phyloP scores from a whole-genome alignment of 106 monocot species.

The Dendrobium huoshanense region DNA sequence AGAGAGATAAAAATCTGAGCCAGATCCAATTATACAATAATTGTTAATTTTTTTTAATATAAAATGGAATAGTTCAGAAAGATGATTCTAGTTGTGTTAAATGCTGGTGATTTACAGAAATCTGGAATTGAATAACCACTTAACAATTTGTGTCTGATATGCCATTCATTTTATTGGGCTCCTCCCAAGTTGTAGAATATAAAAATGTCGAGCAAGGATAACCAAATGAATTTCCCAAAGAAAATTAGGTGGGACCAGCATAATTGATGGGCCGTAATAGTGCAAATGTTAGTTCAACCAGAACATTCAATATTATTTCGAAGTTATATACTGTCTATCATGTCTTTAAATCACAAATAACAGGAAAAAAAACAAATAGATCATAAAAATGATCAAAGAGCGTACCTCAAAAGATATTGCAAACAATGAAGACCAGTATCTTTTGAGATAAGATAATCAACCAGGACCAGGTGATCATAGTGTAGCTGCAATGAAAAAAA shows the following conservation, averaged over 20 bases:
- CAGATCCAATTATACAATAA: neutral
- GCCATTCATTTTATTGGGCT: neutral
- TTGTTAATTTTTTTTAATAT: neutral
- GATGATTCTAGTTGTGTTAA: neutral
- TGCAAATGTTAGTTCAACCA: neutral
- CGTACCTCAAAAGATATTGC: slow-evolving; percentile 78
- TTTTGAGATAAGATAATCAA: slow-evolving; percentile 95
- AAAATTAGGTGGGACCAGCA: neutral
- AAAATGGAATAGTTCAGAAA: neutral
- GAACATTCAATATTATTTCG: neutral
- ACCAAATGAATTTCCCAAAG: neutral
- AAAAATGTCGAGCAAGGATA: neutral
- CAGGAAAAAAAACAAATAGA: neutral
- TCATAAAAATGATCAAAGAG: neutral
- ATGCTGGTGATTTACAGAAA: neutral
- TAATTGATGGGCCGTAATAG: neutral
- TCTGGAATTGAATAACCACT: neutral
- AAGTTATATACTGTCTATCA: neutral
- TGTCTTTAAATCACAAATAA: neutral
- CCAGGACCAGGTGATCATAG: slow-evolving; percentile 81
- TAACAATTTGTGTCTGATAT: neutral
- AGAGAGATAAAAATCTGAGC: neutral
- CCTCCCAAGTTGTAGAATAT: neutral
- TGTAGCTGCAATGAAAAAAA: slow-evolving; percentile 50
- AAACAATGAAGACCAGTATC: slow-evolving; percentile 59